phyloP scores from a whole-genome alignment of 2,329 filamentous ascomycete species.

The Alternaria longipes region DNA sequence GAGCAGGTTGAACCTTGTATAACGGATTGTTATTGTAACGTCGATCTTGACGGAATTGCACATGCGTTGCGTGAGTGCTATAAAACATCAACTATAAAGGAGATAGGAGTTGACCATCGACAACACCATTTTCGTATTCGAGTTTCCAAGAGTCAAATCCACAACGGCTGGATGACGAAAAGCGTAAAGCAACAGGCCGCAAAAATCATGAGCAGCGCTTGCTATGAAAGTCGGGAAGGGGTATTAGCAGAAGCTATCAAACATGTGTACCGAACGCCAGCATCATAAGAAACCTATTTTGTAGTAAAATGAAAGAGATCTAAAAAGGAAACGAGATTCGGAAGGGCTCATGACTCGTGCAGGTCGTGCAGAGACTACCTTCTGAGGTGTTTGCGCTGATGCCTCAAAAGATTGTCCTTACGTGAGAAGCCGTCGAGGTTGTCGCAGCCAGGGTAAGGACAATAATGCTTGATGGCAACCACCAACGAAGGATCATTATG shows the following conservation, averaged over 20 bases:
- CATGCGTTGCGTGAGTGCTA: neutral
- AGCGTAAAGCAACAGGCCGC: neutral
- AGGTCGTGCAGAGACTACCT: conserved; percentile 8
- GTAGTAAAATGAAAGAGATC: neutral
- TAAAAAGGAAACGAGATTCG: neutral
- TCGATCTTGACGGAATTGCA: neutral
- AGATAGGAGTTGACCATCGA: neutral
- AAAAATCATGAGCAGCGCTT: conserved; percentile 8
- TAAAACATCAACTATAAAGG: neutral
- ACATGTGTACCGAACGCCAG: neutral
- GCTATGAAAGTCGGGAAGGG: conserved; percentile 4
- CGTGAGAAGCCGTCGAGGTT: conserved; percentile 46
- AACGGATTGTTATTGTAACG: neutral
- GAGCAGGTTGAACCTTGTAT: neutral
- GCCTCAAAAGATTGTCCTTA: conserved; percentile 47
- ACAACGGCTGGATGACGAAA: neutral
- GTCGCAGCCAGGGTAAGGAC: conserved; percentile 37
- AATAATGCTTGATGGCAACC: conserved; percentile 27
- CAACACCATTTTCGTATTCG: neutral
- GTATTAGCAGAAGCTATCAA: conserved; percentile 2
- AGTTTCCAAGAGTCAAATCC: neutral
- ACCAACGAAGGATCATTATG: conserved; percentile 32
- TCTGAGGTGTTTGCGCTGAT: conserved; percentile 41
- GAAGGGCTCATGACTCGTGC: neutral
- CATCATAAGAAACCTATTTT: neutral